Conservation (phyloP, 495 filamentous ascomycete genomes). For the Schizothecium vesticola region DNA sequence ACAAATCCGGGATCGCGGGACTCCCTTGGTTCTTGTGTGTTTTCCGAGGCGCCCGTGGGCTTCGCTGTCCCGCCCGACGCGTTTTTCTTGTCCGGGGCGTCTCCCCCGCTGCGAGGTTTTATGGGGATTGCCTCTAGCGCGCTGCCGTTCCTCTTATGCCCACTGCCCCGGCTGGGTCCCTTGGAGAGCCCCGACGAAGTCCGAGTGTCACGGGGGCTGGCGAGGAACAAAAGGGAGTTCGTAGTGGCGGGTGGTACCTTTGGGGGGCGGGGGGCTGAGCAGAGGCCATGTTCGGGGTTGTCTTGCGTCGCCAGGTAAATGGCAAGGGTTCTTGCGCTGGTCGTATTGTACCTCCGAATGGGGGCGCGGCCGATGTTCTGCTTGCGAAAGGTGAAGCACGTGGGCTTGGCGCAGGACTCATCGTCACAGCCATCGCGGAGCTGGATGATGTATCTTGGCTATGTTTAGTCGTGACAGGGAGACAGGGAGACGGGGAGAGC, state of each 20-base stretch:
- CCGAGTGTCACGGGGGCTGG: conserved; percentile 18
- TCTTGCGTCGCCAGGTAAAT: conserved; percentile 73
- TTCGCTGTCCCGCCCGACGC: background rate
- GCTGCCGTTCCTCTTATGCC: background rate
- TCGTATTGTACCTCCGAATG: conserved; percentile 63
- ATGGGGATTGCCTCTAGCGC: background rate
- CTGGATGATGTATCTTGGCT: conserved; percentile 70
- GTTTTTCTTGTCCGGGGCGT: background rate
- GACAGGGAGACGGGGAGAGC: background rate
- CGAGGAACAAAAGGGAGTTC: conserved; percentile 34
- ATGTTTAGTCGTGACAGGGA: conserved; percentile 10
- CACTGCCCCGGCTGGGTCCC: conserved; percentile 8
- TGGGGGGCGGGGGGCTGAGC: conserved; percentile 46
- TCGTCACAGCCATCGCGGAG: conserved; percentile 76
- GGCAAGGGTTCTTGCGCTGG: conserved; percentile 71
- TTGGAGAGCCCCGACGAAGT: conserved; percentile 3
- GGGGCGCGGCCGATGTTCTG: conserved; percentile 58
- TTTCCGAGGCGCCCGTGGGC: background rate
- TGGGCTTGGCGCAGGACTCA: conserved; percentile 63
- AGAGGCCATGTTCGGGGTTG: conserved; percentile 68
- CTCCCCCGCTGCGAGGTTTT: background rate
- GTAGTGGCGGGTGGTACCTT: conserved; percentile 35
- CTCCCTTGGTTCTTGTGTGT: background rate
- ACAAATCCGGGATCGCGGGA: conserved; percentile 15
- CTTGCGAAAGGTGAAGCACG: conserved; percentile 74